A percentile compares a stretch with the other conserved stretches of the same genome.
phyloP scores from a whole-genome alignment of 179 eudicot genomes.

The Amaranthus tricolor region DNA sequence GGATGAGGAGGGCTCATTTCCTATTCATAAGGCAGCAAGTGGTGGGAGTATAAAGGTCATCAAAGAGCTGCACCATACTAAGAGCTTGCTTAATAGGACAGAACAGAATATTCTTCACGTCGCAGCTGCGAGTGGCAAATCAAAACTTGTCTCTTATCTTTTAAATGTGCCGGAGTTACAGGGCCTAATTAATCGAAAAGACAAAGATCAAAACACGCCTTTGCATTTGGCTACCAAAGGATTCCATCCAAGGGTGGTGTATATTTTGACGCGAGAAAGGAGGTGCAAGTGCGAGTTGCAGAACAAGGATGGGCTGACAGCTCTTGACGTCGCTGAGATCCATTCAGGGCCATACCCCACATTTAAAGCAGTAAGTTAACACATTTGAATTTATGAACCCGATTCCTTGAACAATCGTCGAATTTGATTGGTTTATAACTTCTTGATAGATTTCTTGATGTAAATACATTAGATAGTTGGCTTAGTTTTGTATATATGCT shows the following conservation, averaged over 20 bases:
- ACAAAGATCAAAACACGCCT: conserved; percentile 23
- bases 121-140: conserved; percentile 22
- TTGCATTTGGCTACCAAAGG: conserved; percentile 24
- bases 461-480: too few species aligned
- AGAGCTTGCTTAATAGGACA: conserved; percentile 8
- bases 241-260: conserved; percentile 20
- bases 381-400: too few species aligned
- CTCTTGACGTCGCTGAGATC: conserved; percentile 27
- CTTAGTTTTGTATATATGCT: too few species aligned
- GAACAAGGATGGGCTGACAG: conserved; percentile 27
- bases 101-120: conserved; percentile 28
- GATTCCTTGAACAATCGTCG: too few species aligned
- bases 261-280: conserved; percentile 18
- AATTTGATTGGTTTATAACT: too few species aligned
- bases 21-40: conserved; percentile 23
- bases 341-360: background rate
- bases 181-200: conserved; percentile 21
- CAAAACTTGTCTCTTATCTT: conserved; percentile 11
- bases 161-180: conserved; percentile 1
- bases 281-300: conserved; percentile 3
- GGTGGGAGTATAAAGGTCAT: conserved; percentile 19
- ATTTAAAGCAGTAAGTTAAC: conserved; percentile 24
- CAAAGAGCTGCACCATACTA: conserved; percentile 1
- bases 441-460: too few species aligned
- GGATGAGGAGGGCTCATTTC: conserved; percentile 18